Evolutionary conservation across 352 stramenopile genomes (phyloP), one percentile per base, ranked within the genome.

Genomic region (Phytophthora constricta): DNA sequence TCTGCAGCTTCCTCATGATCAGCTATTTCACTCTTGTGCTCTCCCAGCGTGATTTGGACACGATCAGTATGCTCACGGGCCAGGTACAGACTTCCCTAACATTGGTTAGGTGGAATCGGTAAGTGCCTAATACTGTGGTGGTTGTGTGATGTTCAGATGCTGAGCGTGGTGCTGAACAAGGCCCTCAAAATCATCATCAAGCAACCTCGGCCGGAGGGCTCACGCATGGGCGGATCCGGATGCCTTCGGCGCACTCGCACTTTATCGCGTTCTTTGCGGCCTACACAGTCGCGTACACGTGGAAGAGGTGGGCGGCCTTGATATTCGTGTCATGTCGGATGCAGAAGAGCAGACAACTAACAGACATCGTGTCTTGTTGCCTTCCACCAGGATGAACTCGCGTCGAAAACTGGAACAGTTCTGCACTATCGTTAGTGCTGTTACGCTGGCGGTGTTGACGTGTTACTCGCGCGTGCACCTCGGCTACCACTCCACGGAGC

Each of bases 181-280:
- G 80, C 92, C 49, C 82, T 96, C 27, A 95, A 95, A 75, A 80
- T 79, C 45, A 65, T 74, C 3, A 91, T 95, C 58, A 82, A 82
- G 22, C 85, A 95, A 58, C 82, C 76, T 43, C 80, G 88, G 9
- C 88, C 88, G 0, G 65, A 79, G 57, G 84, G 84, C 55, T 82
- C 88, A 23, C 76, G 74, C 59, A 88, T 91, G 61, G 79, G 72
- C 25, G 86, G 86, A 31, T 67, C 72, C 85, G 88, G 1, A 96
- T 95, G 86, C 88, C 86, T 10, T 95, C 86, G 2, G 85, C 86
- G 9, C 86, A 96, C 68, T 78, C 86, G 16, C 88, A 96, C 59
- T 95, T 95, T 57, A 83, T 93, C 62, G 68, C 73, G 0, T 95
- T 96, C 73, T 96, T 96, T 43, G 70, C 86, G 5, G 70, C 74